Percentiles rank a stretch among this genome's conserved stretches.
These are phyloP conservation scores for Cordyceps pruinosa DNA, from an alignment of 2,329 filamentous ascomycete species.

Conservation along the genomic window DNA sequence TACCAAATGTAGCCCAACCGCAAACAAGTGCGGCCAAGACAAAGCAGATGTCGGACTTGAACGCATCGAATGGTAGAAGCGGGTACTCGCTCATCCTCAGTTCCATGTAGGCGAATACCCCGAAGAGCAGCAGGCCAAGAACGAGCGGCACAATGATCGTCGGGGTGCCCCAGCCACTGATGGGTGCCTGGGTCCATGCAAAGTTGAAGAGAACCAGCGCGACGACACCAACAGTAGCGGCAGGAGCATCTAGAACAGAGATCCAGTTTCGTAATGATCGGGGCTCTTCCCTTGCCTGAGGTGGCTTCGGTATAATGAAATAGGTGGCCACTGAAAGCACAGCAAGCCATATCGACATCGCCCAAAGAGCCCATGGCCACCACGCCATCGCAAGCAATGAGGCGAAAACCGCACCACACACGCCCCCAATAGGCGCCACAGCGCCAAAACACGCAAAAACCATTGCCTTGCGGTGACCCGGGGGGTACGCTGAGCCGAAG, in stretches of 20 bases:
- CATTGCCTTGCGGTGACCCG: conserved; percentile 52
- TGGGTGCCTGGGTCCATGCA: conserved; percentile 58
- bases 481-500: conserved; percentile 49
- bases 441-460: conserved; percentile 47
- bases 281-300: conserved; percentile 13
- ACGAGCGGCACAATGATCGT: conserved; percentile 53
- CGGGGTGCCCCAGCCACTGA: conserved; percentile 50
- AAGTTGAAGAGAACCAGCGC: conserved; percentile 58
- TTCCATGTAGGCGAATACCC: conserved; percentile 52
- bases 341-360: conserved; percentile 29
- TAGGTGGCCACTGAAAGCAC: conserved; percentile 25
- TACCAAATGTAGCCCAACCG: conserved; percentile 48
- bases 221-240: conserved; percentile 40
- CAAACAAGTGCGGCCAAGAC: conserved; percentile 48
- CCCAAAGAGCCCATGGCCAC: conserved; percentile 46
- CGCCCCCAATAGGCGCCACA: conserved; percentile 39
- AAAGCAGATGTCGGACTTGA: conserved; percentile 44
- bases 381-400: conserved; percentile 34
- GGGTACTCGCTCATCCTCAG: conserved; percentile 39
- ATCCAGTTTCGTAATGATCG: conserved; percentile 16
- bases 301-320: conserved; percentile 29
- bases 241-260: conserved; percentile 32
- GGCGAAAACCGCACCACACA: conserved; percentile 35
- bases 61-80: conserved; percentile 47
- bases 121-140: conserved; percentile 47